A percentile compares a stretch with the other conserved stretches of the same genome.
Evolutionary conservation across 2,329 filamentous ascomycete genomes (phyloP).

Genomic region (Beauveria australis): DNA sequence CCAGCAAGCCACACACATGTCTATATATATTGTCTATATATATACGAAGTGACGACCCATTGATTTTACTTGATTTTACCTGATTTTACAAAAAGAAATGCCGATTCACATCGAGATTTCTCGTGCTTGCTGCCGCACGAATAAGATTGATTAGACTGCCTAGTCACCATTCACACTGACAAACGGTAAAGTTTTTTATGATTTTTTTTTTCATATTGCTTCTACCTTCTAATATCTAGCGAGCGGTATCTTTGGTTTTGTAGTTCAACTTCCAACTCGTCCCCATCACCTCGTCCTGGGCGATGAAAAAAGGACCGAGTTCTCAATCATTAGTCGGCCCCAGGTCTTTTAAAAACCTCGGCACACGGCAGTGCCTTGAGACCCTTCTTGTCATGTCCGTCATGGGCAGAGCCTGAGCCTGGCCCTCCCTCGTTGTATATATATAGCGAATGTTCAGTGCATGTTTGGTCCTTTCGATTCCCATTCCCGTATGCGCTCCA

Average conservation of each 20-base stretch:
- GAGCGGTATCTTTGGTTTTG: conserved; percentile 31
- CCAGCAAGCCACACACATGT: not conserved
- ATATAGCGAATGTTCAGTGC: conserved; percentile 12
- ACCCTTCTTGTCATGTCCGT: conserved; percentile 8
- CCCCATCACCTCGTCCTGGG: conserved; percentile 13
- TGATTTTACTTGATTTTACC: not conserved
- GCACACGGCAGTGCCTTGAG: not conserved
- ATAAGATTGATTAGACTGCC: too few species aligned
- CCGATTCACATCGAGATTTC: too few species aligned
- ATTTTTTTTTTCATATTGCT: conserved; percentile 3
- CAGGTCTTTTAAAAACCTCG: not conserved
- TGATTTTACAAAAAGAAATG: not conserved
- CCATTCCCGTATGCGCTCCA: conserved; percentile 11
- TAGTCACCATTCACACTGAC: too few species aligned
- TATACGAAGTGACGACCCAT: not conserved
- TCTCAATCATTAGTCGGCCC: conserved; percentile 5
- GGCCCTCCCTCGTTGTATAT: conserved; percentile 2
- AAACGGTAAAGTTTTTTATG: not conserved
- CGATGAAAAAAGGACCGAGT: not conserved
- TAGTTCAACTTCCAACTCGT: conserved; percentile 12
- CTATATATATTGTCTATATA: not conserved
- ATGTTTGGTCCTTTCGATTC: not conserved
- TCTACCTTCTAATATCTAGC: conserved; percentile 22
- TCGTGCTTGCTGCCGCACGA: too few species aligned
- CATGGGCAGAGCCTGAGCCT: not conserved